phyloP scores from a whole-genome alignment of 2,329 filamentous ascomycete genomes.

The Albifimbria verrucaria region DNA sequence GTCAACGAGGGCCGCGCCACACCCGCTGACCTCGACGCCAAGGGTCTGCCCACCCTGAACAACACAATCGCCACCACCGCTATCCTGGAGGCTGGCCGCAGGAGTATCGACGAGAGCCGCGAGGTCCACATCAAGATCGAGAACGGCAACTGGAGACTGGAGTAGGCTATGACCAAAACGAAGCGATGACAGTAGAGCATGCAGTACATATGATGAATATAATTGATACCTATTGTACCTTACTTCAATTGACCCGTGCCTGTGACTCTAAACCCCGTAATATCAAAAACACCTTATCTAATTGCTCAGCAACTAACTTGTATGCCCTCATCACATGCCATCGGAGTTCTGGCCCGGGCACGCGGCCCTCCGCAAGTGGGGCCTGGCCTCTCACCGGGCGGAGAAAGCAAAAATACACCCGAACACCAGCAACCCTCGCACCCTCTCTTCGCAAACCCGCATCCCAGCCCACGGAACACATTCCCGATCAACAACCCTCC shows the following conservation, averaged over 20 bases:
- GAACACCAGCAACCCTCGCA: no score
- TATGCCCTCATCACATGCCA: no score
- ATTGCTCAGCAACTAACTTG: no score
- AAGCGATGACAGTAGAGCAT: neutral
- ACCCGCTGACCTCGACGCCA: conserved; percentile 72
- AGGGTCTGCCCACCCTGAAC: conserved; percentile 77
- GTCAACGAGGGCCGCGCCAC: conserved; percentile 72
- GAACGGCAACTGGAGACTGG: conserved; percentile 65
- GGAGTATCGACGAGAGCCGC: conserved; percentile 78
- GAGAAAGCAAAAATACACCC: no score
- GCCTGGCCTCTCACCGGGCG: no score
- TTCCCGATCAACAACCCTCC: no score
- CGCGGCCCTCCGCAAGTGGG: no score
- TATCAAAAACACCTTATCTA: no score
- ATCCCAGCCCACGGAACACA: no score
- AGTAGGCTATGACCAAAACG: conserved; percentile 24
- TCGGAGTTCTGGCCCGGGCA: no score
- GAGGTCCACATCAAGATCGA: conserved; percentile 70
- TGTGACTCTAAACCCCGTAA: neutral
- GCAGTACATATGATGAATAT: neutral
- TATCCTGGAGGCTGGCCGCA: conserved; percentile 81
- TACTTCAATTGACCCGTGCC: no score
- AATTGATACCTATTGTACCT: neutral
- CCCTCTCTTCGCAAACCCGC: no score
- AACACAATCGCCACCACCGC: conserved; percentile 92